Evolutionary conservation across 345 rosid genomes (phyloP).

Genomic region (Eucalyptus pauciflora): DNA sequence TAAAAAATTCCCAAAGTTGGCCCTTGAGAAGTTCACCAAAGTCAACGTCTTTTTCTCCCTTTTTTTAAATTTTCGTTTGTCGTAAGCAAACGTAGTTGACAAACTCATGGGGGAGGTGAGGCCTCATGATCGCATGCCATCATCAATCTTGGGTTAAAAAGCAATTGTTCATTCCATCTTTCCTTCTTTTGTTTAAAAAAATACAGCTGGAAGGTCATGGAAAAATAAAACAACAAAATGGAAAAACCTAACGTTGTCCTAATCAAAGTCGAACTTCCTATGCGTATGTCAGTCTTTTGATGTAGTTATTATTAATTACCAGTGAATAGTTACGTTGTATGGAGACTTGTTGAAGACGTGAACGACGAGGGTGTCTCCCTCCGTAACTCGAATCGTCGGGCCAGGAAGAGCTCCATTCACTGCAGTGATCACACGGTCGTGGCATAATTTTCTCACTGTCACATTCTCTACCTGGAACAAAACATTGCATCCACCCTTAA

Average conservation of each 20-base stretch:
- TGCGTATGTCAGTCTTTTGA: background rate
- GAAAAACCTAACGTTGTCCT: background rate
- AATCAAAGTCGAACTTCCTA: background rate
- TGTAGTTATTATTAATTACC: constrained; percentile 24
- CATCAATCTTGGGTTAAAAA: background rate
- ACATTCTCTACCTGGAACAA: constrained; percentile 53
- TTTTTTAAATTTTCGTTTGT: background rate
- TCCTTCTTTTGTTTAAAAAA: background rate
- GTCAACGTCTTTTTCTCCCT: background rate
- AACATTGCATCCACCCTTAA: background rate
- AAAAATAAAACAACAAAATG: background rate
- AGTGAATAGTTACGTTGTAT: constrained; percentile 72
- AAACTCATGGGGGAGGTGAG: background rate
- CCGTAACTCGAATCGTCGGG: constrained; percentile 42
- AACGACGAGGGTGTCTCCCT: constrained; percentile 70
- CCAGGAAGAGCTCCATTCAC: constrained; percentile 80
- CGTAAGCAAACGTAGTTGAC: background rate
- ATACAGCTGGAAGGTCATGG: background rate
- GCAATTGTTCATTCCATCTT: background rate
- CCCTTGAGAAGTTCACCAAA: background rate
- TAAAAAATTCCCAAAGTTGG: background rate
- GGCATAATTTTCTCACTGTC: constrained; percentile 44
- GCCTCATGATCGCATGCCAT: background rate
- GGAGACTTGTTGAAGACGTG: constrained; percentile 83
- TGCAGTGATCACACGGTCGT: constrained; percentile 42